phyloP scores from a whole-genome alignment of 192 early-diverging fungal genomes.

The Thamnidium elegans region DNA sequence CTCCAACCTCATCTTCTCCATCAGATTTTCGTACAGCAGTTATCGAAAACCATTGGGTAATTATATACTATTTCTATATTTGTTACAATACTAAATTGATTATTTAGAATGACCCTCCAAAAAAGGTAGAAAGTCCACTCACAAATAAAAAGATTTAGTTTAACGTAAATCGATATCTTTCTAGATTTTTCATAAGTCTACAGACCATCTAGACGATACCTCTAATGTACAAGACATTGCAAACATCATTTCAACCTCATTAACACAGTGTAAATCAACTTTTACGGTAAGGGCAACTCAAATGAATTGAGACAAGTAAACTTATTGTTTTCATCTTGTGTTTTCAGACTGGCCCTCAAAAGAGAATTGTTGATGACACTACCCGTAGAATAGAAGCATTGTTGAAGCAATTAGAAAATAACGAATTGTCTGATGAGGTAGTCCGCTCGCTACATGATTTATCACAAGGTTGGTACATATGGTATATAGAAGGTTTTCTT shows the following conservation, averaged over 20 bases:
- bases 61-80: not conserved
- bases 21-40: slow-evolving; percentile 9
- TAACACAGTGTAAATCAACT: not conserved
- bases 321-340: not conserved
- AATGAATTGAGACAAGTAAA: too few relatives aligned
- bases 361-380: slow-evolving; percentile 13
- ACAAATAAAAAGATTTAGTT: too few relatives aligned
- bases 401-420: slow-evolving; percentile 1
- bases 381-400: slow-evolving; percentile 2
- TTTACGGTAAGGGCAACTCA: not conserved
- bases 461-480: not conserved
- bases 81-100: not conserved
- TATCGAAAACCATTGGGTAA: slow-evolving; percentile 16
- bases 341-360: slow-evolving; percentile 7
- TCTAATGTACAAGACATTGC: not conserved
- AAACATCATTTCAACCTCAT: not conserved
- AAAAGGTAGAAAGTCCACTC: slow-evolving; percentile 2
- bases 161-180: not conserved
- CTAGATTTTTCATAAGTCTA: not conserved
- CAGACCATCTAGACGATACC: not conserved
- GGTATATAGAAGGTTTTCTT: not conserved
- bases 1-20: not conserved
- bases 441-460: not conserved
- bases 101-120: slow-evolving; percentile 13
- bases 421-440: not conserved